Percentiles rank a stretch among this genome's conserved stretches.
These are phyloP conservation scores for Vitis vinifera DNA, from an alignment of 164 flowering plant genomes.

Conservation along the genomic window DNA sequence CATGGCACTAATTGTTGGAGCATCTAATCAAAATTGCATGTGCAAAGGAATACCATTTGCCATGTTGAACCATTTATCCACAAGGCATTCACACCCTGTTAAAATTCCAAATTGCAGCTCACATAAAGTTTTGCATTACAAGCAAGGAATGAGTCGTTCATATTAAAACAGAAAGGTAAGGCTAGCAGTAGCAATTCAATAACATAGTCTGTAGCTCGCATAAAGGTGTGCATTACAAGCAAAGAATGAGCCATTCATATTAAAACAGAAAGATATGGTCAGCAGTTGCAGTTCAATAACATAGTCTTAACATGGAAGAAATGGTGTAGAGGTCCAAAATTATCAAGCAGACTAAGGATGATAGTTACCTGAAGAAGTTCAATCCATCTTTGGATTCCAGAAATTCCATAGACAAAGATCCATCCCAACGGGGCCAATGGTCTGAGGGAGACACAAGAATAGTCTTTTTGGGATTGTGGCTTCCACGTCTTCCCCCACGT, in stretches of 20 bases:
- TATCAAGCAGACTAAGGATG: neutral
- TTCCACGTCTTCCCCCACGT: slow-evolving; percentile 78
- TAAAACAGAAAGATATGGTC: no score
- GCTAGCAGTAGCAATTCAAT: no score
- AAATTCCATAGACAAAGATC: slow-evolving; percentile 82
- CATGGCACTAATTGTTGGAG: no score
- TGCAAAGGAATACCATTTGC: no score
- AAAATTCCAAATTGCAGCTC: no score
- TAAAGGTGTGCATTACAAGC: neutral
- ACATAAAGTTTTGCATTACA: no score
- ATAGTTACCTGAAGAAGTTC: slow-evolving; percentile 62
- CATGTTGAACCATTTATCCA: no score
- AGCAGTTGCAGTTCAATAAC: neutral
- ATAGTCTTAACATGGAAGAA: neutral
- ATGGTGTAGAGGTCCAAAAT: neutral
- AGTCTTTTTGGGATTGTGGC: slow-evolving; percentile 55
- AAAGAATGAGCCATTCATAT: neutral
- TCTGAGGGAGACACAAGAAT: slow-evolving; percentile 69
- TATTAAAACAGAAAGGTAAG: no score
- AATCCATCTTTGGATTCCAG: slow-evolving; percentile 64
- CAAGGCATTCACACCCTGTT: no score
- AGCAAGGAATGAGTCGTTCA: no score
- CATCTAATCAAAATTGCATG: no score
- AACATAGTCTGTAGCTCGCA: no score
- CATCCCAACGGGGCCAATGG: slow-evolving; percentile 95